phyloP scores from a whole-genome alignment of 202 grass and related monocot species.

The Brachypodium distachyon region DNA sequence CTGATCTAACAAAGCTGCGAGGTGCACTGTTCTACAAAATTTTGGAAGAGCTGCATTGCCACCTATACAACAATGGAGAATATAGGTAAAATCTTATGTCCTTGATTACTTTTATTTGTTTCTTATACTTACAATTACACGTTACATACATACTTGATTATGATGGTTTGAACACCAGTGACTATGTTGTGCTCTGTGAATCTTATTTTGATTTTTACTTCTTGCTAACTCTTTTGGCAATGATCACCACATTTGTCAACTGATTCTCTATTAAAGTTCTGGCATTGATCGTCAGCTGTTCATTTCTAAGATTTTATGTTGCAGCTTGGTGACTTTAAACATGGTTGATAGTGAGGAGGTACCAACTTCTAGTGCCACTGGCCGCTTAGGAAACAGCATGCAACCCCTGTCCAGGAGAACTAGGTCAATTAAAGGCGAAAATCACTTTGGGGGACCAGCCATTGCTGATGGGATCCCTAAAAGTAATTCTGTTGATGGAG shows the following conservation, averaged over 20 bases:
- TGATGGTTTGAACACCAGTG: slow-evolving; percentile 3
- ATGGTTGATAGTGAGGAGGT: slow-evolving; percentile 57
- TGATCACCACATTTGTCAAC: neutral
- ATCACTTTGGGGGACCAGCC: slow-evolving; percentile 28
- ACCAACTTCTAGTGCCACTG: slow-evolving; percentile 39
- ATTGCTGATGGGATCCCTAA: slow-evolving; percentile 49
- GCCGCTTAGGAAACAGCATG: slow-evolving; percentile 40
- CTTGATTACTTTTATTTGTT: slow-evolving; percentile 10
- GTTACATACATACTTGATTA: neutral
- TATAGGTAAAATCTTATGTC: slow-evolving; percentile 41
- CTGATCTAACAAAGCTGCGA: slow-evolving; percentile 85
- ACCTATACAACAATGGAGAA: slow-evolving; percentile 91
- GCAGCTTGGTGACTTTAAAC: slow-evolving; percentile 57
- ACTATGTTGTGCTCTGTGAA: slow-evolving; percentile 1
- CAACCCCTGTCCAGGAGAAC: slow-evolving; percentile 78
- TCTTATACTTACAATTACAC: slow-evolving; percentile 4
- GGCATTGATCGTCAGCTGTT: slow-evolving; percentile 22
- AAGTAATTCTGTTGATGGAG: slow-evolving; percentile 60
- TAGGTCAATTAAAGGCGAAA: slow-evolving; percentile 67
- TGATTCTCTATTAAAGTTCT: neutral
- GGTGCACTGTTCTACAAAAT: slow-evolving; percentile 93
- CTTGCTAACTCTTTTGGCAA: slow-evolving; percentile 7
- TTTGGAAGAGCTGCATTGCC: slow-evolving; percentile 88
- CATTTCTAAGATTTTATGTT: slow-evolving; percentile 24
- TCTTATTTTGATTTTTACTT: slow-evolving; percentile 1